Conservation (phyloP, 164 flowering plant genomes). For the Nymphaea colorata region DNA sequence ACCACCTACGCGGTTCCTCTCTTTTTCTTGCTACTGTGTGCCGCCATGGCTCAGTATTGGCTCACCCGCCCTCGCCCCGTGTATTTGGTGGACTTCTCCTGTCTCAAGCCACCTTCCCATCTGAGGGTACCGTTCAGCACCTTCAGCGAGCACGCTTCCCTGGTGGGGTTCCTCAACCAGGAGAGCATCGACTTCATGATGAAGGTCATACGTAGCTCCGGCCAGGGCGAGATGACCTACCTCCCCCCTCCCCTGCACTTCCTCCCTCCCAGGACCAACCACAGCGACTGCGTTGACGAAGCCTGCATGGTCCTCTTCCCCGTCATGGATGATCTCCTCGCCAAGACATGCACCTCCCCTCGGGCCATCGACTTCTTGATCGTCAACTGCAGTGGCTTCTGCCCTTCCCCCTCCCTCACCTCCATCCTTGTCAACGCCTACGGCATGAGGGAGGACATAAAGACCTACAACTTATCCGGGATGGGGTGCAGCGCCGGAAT, state of each 20-base stretch:
- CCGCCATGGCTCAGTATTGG: constrained; percentile 9
- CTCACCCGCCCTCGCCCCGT: constrained; percentile 16
- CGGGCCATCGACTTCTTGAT: constrained; percentile 43
- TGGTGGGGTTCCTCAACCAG: constrained; percentile 19
- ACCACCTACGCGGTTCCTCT: constrained; percentile 13
- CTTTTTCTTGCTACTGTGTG: constrained; percentile 8
- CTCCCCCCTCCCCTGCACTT: constrained; percentile 55
- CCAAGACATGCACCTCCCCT: constrained; percentile 37
- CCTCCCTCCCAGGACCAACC: constrained; percentile 47
- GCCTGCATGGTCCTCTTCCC: constrained; percentile 47
- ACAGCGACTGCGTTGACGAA: constrained; percentile 37
- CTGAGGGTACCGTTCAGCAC: constrained; percentile 42
- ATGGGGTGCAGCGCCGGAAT: constrained; percentile 80
- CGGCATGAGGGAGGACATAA: constrained; percentile 39
- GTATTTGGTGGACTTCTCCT: constrained; percentile 60
- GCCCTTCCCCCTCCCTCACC: constrained; percentile 56
- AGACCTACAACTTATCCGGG: constrained; percentile 54
- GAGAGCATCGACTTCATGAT: constrained; percentile 52
- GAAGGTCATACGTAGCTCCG: constrained; percentile 37
- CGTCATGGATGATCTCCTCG: constrained; percentile 45
- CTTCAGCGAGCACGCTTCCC: constrained; percentile 37
- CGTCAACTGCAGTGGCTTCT: constrained; percentile 59
- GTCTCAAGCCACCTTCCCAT: constrained; percentile 37
- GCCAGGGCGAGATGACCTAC: constrained; percentile 43
- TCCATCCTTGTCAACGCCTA: constrained; percentile 46